Base-by-base conservation (phyloP, 495 filamentous ascomycete species). In the Neurospora sublineolata region DNA sequence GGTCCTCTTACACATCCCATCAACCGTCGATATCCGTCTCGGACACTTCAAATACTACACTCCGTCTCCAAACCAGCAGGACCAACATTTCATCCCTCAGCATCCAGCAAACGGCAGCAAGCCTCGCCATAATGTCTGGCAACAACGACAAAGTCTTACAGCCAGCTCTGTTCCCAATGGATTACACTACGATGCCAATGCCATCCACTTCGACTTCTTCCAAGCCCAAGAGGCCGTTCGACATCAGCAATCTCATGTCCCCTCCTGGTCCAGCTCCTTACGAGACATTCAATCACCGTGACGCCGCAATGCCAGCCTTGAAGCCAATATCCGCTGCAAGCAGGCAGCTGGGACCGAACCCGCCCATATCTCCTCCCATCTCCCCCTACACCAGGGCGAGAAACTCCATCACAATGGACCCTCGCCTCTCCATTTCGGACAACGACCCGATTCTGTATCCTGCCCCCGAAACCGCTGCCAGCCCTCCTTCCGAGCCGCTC, bases 281-380 rank as follows among this genome's bases (percentile, higher is more conserved):
- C 68, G 90, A 93, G 64, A 87, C 77, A 64, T 92, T 92, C 79
- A 79, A 82, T 23, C 75, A 76, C 27, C 42, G 67, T 68, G 72
- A 78, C 27, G 77, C 78, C 67, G 64, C 71, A 27, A 20, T 77
- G 74, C 73, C 82, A 72, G 76, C 76, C 75, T 71, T 76, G 20
- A 58, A 76, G 74, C 73, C 84, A 71, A 75, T 79, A 73, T 71
- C 79, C 72, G 39, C 72, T 77, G 44, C 69, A 73, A 72, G 74
- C 77, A 41, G 81, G 77, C 75, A 74, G 72, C 75, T 78, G 76
- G 76, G 84, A 81, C 75, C 82, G 81, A 79, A 87, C 37, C 82
- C 86, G 14, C 82, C 90, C 37, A 86, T 90, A 39, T 93, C 91
- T 46, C 91, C 91, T 75, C 91, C 91, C 9, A 86, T 91, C 44